Evolutionary conservation across 768 basidiomycete species (phyloP), one percentile per base, ranked within the genome.

Genomic region (Mycena indigotica): DNA sequence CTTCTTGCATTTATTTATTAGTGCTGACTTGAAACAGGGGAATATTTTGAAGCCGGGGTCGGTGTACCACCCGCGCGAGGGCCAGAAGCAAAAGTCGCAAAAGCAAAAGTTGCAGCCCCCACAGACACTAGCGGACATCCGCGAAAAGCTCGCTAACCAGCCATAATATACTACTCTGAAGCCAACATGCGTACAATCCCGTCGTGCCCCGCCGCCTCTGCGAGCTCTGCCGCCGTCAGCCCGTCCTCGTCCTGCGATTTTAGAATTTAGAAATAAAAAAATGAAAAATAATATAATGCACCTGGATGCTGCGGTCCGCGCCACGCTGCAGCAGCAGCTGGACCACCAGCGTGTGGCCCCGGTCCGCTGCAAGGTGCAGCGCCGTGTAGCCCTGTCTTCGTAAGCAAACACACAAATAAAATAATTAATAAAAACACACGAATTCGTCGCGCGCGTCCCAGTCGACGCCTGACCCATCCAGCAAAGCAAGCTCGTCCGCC

Each of bases 381-480:
- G 94, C 81, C 0, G 93, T 91, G 69, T 93, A 94, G 30, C 92
- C 94, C 95, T 97, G 65, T 19, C n/a, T n/a, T n/a, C n/a, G n/a
- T n/a, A n/a, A n/a, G n/a, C n/a, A n/a, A n/a, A n/a, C n/a, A n/a
- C n/a, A n/a, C n/a, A n/a, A n/a, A n/a, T n/a, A n/a, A n/a, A n/a
- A n/a, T n/a, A n/a, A n/a, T n/a, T 40, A 17, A 26, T 17, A 44
- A 17, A 44, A 16, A 73, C 87, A 70, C 70, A 95, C 94, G 76
- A 82, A 89, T 75, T 88, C 84, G 58, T 95, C 92, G 32, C 72
- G 69, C 32, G 72, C 75, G 69, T 95, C 79, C 52, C 93, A 62
- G 54, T 88, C 77, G 21, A 70, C 63, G 13, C 73, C 70, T 0
- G 81, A 70, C 15, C 72, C 67, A 28, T 91, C 67, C 38, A 84